Conservation (phyloP, 23 red algal genomes). For the Agarophyton chilense region DNA sequence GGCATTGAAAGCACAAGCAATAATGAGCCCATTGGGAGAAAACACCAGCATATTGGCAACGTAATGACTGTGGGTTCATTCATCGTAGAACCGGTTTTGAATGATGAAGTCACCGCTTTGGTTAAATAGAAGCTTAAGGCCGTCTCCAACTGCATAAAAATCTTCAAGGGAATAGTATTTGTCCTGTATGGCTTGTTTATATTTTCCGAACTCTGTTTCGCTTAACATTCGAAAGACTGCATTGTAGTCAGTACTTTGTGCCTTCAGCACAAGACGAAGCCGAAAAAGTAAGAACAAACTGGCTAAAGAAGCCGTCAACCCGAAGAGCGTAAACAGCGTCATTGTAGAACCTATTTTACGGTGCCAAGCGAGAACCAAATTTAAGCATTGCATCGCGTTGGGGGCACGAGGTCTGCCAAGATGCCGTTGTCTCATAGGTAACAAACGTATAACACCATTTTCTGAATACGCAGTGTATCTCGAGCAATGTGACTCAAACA, state of each 20-base stretch:
- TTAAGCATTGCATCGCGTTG: not conserved
- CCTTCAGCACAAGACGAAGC: not conserved
- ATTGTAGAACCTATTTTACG: not conserved
- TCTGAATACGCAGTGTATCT: not conserved
- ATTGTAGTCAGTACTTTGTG: not conserved
- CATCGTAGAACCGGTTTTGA: not conserved
- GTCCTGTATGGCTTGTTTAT: not conserved
- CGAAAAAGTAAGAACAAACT: constrained; percentile 36
- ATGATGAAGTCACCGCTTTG: not conserved
- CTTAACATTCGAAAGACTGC: not conserved
- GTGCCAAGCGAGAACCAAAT: constrained; percentile 1
- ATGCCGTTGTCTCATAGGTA: not conserved
- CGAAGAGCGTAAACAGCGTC: constrained; percentile 15
- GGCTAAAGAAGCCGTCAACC: not conserved
- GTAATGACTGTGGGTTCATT: not conserved
- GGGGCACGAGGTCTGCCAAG: not conserved
- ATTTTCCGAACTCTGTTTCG: not conserved
- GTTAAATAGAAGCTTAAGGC: not conserved
- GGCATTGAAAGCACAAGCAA: constrained; percentile 1
- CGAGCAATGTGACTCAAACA: not conserved
- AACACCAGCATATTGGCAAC: constrained; percentile 5
- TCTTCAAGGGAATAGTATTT: not conserved
- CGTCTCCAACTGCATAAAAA: not conserved
- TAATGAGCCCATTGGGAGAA: not conserved
- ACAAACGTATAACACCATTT: not conserved